Evolutionary conservation across 2,329 filamentous ascomycete genomes (phyloP).

Genomic region (Alternaria viburni): DNA sequence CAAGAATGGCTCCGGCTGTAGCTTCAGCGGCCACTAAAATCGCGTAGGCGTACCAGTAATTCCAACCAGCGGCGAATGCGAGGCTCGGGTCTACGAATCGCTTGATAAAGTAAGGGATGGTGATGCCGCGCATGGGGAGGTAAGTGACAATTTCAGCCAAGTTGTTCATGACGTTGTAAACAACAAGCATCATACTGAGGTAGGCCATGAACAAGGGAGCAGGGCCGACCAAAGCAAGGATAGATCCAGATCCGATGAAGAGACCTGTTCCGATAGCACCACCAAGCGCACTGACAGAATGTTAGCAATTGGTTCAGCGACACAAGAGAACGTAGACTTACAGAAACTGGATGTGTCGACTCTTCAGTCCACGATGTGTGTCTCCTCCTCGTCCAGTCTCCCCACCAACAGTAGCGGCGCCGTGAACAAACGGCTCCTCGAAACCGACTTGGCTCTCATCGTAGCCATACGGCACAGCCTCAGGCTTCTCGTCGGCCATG

Average conservation of each 20-base stretch:
- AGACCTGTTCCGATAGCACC: constrained; percentile 59
- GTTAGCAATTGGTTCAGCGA: constrained; percentile 35
- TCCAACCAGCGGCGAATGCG: constrained; percentile 44
- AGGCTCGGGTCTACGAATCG: constrained; percentile 56
- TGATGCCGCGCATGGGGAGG: constrained; percentile 49
- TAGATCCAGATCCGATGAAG: constrained; percentile 45
- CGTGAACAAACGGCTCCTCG: constrained; percentile 34
- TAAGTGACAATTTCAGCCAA: constrained; percentile 51
- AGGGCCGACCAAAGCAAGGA: constrained; percentile 41
- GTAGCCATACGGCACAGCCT: constrained; percentile 22
- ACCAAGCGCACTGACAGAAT: constrained; percentile 62
- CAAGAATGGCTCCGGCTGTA: constrained; percentile 40
- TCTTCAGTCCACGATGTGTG: constrained; percentile 46
- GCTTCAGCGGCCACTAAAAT: constrained; percentile 46
- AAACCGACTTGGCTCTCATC: constrained; percentile 18
- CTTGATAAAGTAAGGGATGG: constrained; percentile 48
- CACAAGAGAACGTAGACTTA: constrained; percentile 11
- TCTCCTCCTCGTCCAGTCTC: constrained; percentile 39
- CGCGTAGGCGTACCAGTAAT: constrained; percentile 40
- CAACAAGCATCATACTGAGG: constrained; percentile 47
- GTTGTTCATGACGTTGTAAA: constrained; percentile 51
- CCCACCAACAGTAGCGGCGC: constrained; percentile 36
- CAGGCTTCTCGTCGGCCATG: constrained; percentile 32
- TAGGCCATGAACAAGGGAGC: constrained; percentile 48
- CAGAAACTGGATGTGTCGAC: constrained; percentile 48